phyloP scores from a whole-genome alignment of 257 asterid genomes.

The Ligustrum vulgare region DNA sequence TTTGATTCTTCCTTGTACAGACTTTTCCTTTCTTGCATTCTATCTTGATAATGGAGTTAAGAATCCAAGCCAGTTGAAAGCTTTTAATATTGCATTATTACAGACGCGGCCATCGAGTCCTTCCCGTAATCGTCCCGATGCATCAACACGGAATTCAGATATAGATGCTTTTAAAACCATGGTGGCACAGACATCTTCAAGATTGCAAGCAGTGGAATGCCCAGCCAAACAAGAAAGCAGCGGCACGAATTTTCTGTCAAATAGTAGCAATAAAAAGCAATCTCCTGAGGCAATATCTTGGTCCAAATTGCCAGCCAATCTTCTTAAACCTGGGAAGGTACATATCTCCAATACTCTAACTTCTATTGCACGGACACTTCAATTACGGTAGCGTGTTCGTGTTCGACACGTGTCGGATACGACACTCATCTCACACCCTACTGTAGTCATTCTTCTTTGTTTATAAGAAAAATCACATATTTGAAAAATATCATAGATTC shows the following conservation, averaged over 20 bases:
- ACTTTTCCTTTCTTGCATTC: not conserved
- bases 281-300: constrained; percentile 53
- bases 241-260: constrained; percentile 28
- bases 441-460: no score
- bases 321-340: constrained; percentile 77
- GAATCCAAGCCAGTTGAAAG: not conserved
- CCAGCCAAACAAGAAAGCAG: constrained; percentile 49
- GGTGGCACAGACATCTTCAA: constrained; percentile 30
- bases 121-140: constrained; percentile 38
- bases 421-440: no score
- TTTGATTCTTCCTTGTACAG: not conserved
- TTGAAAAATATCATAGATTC: no score
- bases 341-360: not conserved
- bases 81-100: constrained; percentile 18
- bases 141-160: constrained; percentile 29
- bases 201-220: constrained; percentile 34
- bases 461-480: no score
- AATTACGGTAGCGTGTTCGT: no score
- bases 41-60: not conserved
- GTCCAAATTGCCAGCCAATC: constrained; percentile 68
- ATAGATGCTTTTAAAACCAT: constrained; percentile 32
- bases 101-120: constrained; percentile 57
- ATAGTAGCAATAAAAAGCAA: constrained; percentile 35
- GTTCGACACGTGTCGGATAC: no score
- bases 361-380: no score